A percentile compares a stretch with the other conserved stretches of the same genome.
Evolutionary conservation across 345 rosid genomes (phyloP).

Genomic region (Schrenkiella parvula): DNA sequence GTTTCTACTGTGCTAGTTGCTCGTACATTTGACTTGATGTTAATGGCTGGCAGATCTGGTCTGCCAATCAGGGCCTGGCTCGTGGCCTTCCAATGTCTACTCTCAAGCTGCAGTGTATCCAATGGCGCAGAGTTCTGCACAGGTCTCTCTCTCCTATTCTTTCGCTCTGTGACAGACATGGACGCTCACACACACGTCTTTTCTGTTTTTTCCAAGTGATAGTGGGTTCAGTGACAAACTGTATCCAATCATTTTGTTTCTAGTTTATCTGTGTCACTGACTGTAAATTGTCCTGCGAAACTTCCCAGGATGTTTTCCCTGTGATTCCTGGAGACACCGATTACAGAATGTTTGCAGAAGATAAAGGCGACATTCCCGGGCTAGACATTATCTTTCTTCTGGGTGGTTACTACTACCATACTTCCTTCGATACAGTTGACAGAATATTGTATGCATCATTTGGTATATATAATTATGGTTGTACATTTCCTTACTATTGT

Average conservation of each 20-base stretch:
- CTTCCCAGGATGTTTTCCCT: constrained; percentile 81
- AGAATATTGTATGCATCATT: constrained; percentile 89
- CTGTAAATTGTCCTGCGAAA: constrained; percentile 1
- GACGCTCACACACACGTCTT: background rate
- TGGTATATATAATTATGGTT: constrained; percentile 45
- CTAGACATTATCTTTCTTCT: constrained; percentile 93
- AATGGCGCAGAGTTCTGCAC: constrained; percentile 99
- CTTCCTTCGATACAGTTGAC: constrained; percentile 89
- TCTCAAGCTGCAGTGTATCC: constrained; percentile 83
- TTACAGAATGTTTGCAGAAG: constrained; percentile 88
- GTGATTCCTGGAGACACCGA: constrained; percentile 94
- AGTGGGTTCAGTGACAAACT: background rate
- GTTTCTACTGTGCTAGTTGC: background rate
- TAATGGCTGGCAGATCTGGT: constrained; percentile 64
- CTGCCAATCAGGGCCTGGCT: constrained; percentile 97
- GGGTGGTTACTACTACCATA: constrained; percentile 98
- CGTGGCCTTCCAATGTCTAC: constrained; percentile 85
- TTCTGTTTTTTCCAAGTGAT: background rate
- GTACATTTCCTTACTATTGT: constrained; percentile 12
- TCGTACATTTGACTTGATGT: constrained; percentile 3
- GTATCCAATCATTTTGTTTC: background rate
- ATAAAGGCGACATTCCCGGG: constrained; percentile 87
- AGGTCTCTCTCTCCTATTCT: constrained; percentile 44
- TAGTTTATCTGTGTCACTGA: constrained; percentile 2
- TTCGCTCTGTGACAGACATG: background rate